These are phyloP conservation scores for Pseudocercospora vitis DNA, from an alignment of 2,329 filamentous ascomycete species.

Conservation along the genomic window DNA sequence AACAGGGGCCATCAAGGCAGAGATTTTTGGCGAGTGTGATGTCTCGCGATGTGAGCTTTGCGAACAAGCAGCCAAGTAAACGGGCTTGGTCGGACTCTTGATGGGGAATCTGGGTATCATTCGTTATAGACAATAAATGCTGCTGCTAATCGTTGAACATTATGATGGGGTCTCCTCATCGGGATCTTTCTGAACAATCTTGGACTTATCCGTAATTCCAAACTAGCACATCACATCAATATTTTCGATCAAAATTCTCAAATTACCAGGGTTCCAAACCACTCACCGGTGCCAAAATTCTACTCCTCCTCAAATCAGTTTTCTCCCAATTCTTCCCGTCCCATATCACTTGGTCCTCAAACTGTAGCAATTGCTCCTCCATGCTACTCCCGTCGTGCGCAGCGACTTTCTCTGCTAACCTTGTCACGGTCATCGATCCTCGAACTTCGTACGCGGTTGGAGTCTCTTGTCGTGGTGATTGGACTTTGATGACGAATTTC, in stretches of 20 bases:
- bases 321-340: not conserved
- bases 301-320: not conserved
- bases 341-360: not conserved
- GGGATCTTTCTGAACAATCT: not conserved
- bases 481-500: not conserved
- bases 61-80: too few species aligned
- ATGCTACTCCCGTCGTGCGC: not conserved
- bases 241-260: not conserved
- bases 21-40: too few species aligned
- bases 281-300: conserved; percentile 1
- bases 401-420: not conserved
- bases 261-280: not conserved
- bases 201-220: not conserved
- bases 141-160: not conserved
- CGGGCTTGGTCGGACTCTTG: too few species aligned
- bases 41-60: too few species aligned
- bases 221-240: not conserved
- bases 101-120: not conserved
- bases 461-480: not conserved
- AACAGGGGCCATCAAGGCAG: too few species aligned
- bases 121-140: not conserved
- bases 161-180: not conserved
- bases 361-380: not conserved
- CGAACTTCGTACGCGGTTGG: not conserved
- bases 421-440: not conserved